These are phyloP conservation scores for Trapa bicornis DNA, from an alignment of 345 rosid species.

Conservation along the genomic window DNA sequence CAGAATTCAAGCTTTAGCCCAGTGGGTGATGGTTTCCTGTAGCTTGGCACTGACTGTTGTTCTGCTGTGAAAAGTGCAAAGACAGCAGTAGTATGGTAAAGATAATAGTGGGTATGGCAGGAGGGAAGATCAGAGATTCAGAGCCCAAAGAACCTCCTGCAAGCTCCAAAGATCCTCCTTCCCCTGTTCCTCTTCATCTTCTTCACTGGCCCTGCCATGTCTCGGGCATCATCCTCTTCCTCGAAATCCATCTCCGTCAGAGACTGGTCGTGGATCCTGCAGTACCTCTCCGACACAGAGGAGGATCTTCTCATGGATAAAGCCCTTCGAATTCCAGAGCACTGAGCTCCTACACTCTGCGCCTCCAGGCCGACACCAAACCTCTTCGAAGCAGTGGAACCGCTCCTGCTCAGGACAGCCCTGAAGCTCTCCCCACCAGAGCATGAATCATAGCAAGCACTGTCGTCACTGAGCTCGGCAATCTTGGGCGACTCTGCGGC, in stretches of 20 bases:
- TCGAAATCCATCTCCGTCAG: conserved; percentile 14
- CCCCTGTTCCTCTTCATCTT: conserved; percentile 34
- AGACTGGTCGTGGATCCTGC: conserved; percentile 71
- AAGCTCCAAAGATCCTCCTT: conserved; percentile 56
- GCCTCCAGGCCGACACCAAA: conserved; percentile 4
- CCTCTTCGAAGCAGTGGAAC: conserved; percentile 26
- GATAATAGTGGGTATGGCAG: neutral
- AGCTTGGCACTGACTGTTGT: neutral
- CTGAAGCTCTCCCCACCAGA: conserved; percentile 15
- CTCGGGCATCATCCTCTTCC: conserved; percentile 23
- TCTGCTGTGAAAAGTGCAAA: neutral
- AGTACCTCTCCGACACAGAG: conserved; percentile 66
- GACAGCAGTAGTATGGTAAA: neutral
- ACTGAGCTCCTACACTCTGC: conserved; percentile 12
- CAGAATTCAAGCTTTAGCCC: no score
- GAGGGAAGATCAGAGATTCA: conserved; percentile 22
- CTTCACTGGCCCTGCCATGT: conserved; percentile 1
- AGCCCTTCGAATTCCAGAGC: conserved; percentile 37
- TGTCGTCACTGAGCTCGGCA: neutral
- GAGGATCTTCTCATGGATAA: conserved; percentile 73
- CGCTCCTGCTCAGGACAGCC: conserved; percentile 38
- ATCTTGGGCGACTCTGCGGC: conserved; percentile 2
- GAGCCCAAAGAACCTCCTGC: conserved; percentile 62
- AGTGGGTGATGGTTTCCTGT: neutral
- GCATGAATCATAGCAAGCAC: neutral